Evolutionary conservation across 805 yeast species (phyloP).

Genomic region (Pichia sporocuriosa): DNA sequence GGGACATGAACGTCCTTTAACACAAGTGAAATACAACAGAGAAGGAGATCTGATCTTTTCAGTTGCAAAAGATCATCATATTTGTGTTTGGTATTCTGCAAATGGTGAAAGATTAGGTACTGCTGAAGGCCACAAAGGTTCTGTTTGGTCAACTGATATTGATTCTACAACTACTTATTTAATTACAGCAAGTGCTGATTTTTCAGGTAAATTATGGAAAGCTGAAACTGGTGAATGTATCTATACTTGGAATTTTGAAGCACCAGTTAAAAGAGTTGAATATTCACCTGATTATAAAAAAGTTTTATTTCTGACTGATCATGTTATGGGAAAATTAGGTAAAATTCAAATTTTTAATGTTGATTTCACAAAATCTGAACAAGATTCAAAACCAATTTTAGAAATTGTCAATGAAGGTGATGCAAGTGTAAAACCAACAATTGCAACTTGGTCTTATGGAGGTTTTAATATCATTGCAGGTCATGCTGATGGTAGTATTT

Average conservation of each 20-base stretch:
- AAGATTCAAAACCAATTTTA: constrained; percentile 49
- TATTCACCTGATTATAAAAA: constrained; percentile 67
- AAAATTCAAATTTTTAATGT: constrained; percentile 63
- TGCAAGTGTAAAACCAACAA: constrained; percentile 49
- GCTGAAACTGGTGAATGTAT: constrained; percentile 71
- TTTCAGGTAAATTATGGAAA: constrained; percentile 77
- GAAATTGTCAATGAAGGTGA: constrained; percentile 49
- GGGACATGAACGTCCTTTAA: constrained; percentile 97
- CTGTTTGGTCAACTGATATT: constrained; percentile 90
- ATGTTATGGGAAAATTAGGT: constrained; percentile 86
- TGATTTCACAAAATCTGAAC: constrained; percentile 37
- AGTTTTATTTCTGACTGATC: constrained; percentile 76
- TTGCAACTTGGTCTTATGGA: constrained; percentile 82
- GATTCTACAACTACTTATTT: constrained; percentile 62
- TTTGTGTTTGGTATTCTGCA: constrained; percentile 88
- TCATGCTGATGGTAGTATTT: constrained; percentile 78
- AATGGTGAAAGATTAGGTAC: constrained; percentile 98
- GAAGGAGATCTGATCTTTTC: constrained; percentile 94
- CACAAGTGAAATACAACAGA: constrained; percentile 90
- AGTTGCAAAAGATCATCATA: constrained; percentile 84
- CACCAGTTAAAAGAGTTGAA: constrained; percentile 90
- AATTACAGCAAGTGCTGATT: constrained; percentile 89
- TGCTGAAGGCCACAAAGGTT: constrained; percentile 81
- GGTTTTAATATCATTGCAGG: constrained; percentile 75
- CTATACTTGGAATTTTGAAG: constrained; percentile 62